phyloP scores from a whole-genome alignment of 1,284 basidiomycete species.

The Puccinia polysora region DNA sequence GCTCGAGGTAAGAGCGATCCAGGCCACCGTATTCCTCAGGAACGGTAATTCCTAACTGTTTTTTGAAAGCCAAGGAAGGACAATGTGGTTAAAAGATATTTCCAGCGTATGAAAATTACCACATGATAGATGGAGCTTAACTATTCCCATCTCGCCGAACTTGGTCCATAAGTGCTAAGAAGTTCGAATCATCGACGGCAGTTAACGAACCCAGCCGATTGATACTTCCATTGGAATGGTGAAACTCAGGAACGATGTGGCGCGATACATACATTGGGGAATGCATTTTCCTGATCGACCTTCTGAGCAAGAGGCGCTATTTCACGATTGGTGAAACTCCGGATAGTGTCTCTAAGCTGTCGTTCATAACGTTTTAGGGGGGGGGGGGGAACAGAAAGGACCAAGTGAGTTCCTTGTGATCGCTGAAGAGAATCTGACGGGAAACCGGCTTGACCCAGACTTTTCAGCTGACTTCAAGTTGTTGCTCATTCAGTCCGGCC shows the following conservation, averaged over 20 bases:
- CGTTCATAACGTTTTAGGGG: not conserved
- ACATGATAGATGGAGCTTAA: too few relatives aligned
- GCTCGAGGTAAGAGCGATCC: slow-evolving; percentile 75
- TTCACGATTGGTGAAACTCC: slow-evolving; percentile 17
- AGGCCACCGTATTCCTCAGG: slow-evolving; percentile 73
- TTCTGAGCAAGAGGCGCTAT: slow-evolving; percentile 34
- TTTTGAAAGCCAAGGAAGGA: not conserved
- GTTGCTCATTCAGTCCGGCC: slow-evolving; percentile 37
- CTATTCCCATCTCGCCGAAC: slow-evolving; percentile 69
- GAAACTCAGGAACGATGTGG: not conserved
- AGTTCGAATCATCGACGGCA: too few relatives aligned
- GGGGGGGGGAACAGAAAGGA: not conserved
- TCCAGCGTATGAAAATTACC: not conserved
- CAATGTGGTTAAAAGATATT: not conserved
- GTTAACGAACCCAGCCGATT: too few relatives aligned
- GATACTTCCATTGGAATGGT: too few relatives aligned
- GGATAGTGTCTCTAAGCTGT: slow-evolving; percentile 32
- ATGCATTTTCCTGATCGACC: slow-evolving; percentile 29
- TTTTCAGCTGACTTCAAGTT: slow-evolving; percentile 36
- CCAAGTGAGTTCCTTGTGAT: not conserved
- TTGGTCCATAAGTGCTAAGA: slow-evolving; percentile 78
- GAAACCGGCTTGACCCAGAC: not conserved
- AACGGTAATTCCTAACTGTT: slow-evolving; percentile 66
- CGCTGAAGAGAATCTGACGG: not conserved
- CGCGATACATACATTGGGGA: slow-evolving; percentile 30